Percentiles rank a stretch among this genome's conserved stretches.
These are phyloP conservation scores for Picochlorum costavermella DNA, from an alignment of 139 green algal genomes.

Conservation along the genomic window DNA sequence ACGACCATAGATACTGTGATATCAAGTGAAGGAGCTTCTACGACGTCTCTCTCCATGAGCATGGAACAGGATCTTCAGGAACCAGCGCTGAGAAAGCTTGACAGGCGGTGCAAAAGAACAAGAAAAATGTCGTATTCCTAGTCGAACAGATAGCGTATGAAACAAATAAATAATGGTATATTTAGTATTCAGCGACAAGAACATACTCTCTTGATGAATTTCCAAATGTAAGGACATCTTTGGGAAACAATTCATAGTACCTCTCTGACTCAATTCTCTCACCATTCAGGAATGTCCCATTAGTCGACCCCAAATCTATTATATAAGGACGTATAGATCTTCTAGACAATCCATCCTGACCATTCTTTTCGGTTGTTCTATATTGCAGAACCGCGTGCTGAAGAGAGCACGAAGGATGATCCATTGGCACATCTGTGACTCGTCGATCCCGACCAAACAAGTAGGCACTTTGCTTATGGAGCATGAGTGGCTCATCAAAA, in stretches of 20 bases:
- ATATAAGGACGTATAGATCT: constrained; percentile 74
- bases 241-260: constrained; percentile 83
- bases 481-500: constrained; percentile 47
- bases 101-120: constrained; percentile 33
- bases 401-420: constrained; percentile 94
- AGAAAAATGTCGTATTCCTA: constrained; percentile 6
- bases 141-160: not conserved
- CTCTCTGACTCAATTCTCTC: constrained; percentile 67
- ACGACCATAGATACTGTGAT: not conserved
- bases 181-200: constrained; percentile 65
- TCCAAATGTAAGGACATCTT: constrained; percentile 83
- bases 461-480: constrained; percentile 69
- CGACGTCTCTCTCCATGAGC: too few species aligned
- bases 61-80: not conserved
- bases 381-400: constrained; percentile 93
- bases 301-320: constrained; percentile 87
- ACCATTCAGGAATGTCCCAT: constrained; percentile 90
- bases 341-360: constrained; percentile 42
- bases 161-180: not conserved
- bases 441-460: constrained; percentile 85
- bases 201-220: constrained; percentile 86
- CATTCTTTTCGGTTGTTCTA: constrained; percentile 42
- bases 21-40: not conserved
- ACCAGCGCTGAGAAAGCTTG: constrained; percentile 16
- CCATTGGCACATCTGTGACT: constrained; percentile 83